These are phyloP conservation scores for Daldinia childiae DNA, from an alignment of 495 filamentous ascomycete species.

Conservation along the genomic window DNA sequence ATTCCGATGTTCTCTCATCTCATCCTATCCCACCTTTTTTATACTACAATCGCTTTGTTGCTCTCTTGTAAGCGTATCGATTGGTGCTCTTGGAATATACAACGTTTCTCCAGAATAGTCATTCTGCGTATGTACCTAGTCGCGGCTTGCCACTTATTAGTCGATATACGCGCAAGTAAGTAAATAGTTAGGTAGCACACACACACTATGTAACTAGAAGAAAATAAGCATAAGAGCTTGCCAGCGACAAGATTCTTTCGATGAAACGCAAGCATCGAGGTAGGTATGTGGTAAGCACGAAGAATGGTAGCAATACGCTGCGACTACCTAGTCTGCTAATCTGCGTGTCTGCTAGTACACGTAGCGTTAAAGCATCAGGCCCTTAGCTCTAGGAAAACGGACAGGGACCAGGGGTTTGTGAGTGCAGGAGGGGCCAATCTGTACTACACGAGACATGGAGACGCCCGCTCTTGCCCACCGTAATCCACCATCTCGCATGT, in stretches of 20 bases:
- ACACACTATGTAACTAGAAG: constrained; percentile 1
- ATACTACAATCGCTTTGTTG: background rate
- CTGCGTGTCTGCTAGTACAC: constrained; percentile 30
- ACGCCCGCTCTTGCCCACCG: constrained; percentile 2
- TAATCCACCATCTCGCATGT: constrained; percentile 34
- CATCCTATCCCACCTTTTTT: constrained; percentile 9
- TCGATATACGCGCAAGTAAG: constrained; percentile 8
- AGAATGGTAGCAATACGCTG: constrained; percentile 14
- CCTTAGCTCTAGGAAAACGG: constrained; percentile 28
- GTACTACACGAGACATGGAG: constrained; percentile 29
- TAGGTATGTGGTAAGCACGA: constrained; percentile 5
- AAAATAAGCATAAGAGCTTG: constrained; percentile 9
- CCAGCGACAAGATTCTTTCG: background rate
- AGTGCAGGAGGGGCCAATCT: constrained; percentile 14
- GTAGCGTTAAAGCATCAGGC: constrained; percentile 36
- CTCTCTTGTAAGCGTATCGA: background rate
- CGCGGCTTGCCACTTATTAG: constrained; percentile 1
- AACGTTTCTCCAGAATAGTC: background rate
- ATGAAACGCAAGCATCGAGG: constrained; percentile 4
- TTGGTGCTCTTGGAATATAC: background rate
- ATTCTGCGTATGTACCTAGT: background rate
- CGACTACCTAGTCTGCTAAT: background rate
- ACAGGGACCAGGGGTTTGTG: constrained; percentile 22
- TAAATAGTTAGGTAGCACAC: background rate
- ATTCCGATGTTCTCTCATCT: constrained; percentile 3